Evolutionary conservation across 305 asterid species (phyloP), one percentile per base, ranked within the genome.

Genomic region (Fraxinus platypoda): DNA sequence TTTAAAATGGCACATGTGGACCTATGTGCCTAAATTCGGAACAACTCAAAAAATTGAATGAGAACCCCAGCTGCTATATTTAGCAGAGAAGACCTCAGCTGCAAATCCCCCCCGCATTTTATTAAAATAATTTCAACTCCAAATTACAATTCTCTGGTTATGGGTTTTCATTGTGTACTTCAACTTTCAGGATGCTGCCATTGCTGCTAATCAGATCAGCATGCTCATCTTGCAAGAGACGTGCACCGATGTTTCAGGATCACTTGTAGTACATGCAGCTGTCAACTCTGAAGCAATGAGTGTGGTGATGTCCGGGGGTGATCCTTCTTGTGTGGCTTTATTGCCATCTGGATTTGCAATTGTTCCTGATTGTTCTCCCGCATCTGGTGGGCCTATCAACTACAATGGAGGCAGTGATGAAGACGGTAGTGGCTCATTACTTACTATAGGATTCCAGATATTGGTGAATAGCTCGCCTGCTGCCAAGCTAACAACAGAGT

Each of bases 301-400:
- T 52, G 77, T 75, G 54, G 91, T 89, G 82, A 86, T 93, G 92
- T 81, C 41, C 0, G 97, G 97, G 2, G 93, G 93, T 0, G 98
- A 94, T 74, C 86, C 95, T 7, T 86, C 94, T 2, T 74, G 75
- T 3, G 85, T 92, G 79, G 90, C 88, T 26, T 84, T 93, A 82
- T 82, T 93, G 75, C 97, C 98, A 3, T 92, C 97, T 0, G 98
- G 98, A 15, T 92, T 94, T 23, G 90, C 93, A 0, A 90, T 93
- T 7, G 82, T 89, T 46, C 97, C 98, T 0, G 95, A 88, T 71
- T 88, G 91, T 68, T 80, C 76, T 34, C 80, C 86, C 0, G 82
- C 85, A 8, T 82, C 92, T 0, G 38, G 77, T 37, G 81, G 80
- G 34, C 81, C 83, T 1, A 12, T 30, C 1, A 64, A 75, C 13